Percentiles rank a stretch among this genome's conserved stretches.
Evolutionary conservation across 2,329 filamentous ascomycete genomes (phyloP).

Genomic region (Arthrobotrys entomopaga): DNA sequence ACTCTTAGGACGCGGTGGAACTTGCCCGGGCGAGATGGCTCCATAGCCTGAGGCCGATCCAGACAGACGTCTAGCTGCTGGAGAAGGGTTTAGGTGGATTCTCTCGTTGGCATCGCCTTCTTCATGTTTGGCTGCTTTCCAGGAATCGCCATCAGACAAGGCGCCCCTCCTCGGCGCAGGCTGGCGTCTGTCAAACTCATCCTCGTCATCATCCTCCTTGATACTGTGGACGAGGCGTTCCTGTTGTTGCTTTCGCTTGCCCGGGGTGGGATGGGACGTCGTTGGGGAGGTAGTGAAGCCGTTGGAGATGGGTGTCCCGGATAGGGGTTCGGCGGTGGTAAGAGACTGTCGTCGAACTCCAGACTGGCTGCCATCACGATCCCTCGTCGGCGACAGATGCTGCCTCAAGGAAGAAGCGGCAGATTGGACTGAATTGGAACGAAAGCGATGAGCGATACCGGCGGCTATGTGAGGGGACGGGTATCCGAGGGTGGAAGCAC

Average conservation of each 20-base stretch:
- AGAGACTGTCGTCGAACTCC: constrained; percentile 3
- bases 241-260: constrained; percentile 19
- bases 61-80: background rate
- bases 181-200: constrained; percentile 33
- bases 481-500: constrained; percentile 60
- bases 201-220: constrained; percentile 31
- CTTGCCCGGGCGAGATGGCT: constrained; percentile 19
- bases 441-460: constrained; percentile 36
- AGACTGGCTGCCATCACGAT: background rate
- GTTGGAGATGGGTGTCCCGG: constrained; percentile 11
- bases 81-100: constrained; percentile 40
- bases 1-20: constrained; percentile 22
- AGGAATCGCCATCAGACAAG: background rate
- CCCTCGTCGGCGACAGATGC: constrained; percentile 39
- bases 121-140: constrained; percentile 20
- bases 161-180: constrained; percentile 1
- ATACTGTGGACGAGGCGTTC: constrained; percentile 30
- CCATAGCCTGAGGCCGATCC: constrained; percentile 29
- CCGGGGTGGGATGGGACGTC: constrained; percentile 14
- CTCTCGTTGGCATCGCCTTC: constrained; percentile 37
- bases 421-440: constrained; percentile 23
- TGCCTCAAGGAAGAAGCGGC: constrained; percentile 38
- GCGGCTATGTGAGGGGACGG: constrained; percentile 32
- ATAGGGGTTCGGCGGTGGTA: constrained; percentile 6
- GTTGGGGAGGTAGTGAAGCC: constrained; percentile 11